Conservation (phyloP, 2,329 filamentous ascomycete genomes). For the Sporothrix humicola region DNA sequence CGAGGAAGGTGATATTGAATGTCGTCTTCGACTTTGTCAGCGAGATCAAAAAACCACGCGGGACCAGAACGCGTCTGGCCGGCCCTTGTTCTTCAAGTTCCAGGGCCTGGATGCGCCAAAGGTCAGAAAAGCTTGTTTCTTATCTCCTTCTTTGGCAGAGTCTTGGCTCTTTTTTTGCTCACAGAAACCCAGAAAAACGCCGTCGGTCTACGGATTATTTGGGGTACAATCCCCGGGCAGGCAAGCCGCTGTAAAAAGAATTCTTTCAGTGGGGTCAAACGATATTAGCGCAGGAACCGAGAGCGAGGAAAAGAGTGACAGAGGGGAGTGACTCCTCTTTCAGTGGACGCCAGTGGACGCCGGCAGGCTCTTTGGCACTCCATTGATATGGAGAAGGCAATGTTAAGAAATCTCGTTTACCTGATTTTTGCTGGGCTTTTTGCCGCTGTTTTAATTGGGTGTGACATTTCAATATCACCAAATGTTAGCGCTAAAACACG, state of each 20-base stretch:
- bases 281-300: constrained; percentile 11
- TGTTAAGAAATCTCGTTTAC: constrained; percentile 4
- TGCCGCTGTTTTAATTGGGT: neutral
- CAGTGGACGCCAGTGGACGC: neutral
- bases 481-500: no score
- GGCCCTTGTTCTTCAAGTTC: neutral
- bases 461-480: neutral
- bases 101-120: neutral
- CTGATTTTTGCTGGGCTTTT: neutral
- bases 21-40: neutral
- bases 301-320: neutral
- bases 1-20: neutral
- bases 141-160: constrained; percentile 8
- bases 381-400: constrained; percentile 2
- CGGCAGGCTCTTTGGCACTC: neutral
- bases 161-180: neutral
- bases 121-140: constrained; percentile 18
- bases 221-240: neutral
- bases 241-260: neutral
- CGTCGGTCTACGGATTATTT: neutral
- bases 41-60: neutral
- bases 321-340: neutral
- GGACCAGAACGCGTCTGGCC: neutral
- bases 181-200: neutral
- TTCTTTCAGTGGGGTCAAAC: neutral